phyloP scores from a whole-genome alignment of 2,329 filamentous ascomycete species.

The Ploettnerulaceae sp. region DNA sequence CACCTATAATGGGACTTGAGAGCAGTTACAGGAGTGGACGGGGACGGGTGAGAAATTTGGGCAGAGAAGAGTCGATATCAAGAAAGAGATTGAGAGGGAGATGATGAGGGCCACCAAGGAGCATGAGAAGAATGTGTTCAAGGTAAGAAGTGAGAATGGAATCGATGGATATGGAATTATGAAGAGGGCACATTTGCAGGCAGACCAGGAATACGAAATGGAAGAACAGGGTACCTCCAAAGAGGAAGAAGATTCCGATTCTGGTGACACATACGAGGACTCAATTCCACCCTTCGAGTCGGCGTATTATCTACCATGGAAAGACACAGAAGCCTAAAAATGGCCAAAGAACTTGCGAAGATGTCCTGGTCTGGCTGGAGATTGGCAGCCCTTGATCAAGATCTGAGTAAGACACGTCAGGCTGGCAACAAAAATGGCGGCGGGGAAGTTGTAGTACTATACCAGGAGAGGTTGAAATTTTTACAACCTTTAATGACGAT shows the following conservation, averaged over 20 bases:
- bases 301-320: slow-evolving; percentile 21
- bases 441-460: slow-evolving; percentile 11
- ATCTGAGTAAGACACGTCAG: slow-evolving; percentile 16
- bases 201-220: not conserved
- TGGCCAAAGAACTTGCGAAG: slow-evolving; percentile 19
- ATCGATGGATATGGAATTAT: no score
- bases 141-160: no score
- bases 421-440: slow-evolving; percentile 8
- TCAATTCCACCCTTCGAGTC: slow-evolving; percentile 7
- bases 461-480: slow-evolving; percentile 7
- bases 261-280: not conserved
- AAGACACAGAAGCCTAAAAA: slow-evolving; percentile 23
- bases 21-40: slow-evolving; percentile 21
- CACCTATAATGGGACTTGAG: slow-evolving; percentile 16
- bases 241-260: not conserved
- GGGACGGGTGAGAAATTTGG: slow-evolving; percentile 12
- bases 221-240: not conserved
- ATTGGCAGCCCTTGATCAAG: slow-evolving; percentile 17
- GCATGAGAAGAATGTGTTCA: slow-evolving; percentile 5
- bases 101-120: slow-evolving; percentile 3
- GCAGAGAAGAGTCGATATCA: slow-evolving; percentile 13
- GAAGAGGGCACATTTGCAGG: not conserved
- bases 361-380: slow-evolving; percentile 22
- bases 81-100: slow-evolving; percentile 9
- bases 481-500: slow-evolving; percentile 2